A percentile compares a stretch with the other conserved stretches of the same genome.
Conservation (phyloP, 2,329 filamentous ascomycete genomes). For the Neurospora sp. region DNA sequence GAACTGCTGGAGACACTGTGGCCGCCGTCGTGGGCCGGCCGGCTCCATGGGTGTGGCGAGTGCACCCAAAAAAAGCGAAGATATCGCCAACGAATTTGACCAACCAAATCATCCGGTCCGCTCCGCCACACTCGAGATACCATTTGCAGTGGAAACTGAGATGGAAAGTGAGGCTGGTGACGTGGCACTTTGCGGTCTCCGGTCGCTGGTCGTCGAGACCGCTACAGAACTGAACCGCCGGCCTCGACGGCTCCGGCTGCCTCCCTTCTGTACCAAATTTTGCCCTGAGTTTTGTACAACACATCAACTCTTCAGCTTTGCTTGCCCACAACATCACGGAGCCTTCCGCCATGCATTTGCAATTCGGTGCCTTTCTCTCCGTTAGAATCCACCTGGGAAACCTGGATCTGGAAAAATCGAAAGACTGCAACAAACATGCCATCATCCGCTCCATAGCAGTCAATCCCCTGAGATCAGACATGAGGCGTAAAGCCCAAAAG, state of each 20-base stretch:
- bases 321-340: neutral
- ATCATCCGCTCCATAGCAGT: neutral
- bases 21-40: neutral
- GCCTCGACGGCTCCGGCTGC: neutral
- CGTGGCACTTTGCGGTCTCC: conserved; percentile 28
- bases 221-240: neutral
- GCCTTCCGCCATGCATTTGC: neutral
- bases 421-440: neutral
- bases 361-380: neutral
- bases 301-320: neutral
- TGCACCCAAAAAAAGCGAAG: neutral
- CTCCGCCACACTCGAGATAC: conserved; percentile 26
- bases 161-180: conserved; percentile 31
- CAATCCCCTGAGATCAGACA: neutral
- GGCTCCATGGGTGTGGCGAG: neutral
- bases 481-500: neutral
- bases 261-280: neutral
- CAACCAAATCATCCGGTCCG: conserved; percentile 2
- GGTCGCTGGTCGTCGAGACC: conserved; percentile 9
- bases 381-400: neutral
- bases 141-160: conserved; percentile 5
- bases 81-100: neutral
- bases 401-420: neutral
- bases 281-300: neutral
- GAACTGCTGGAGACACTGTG: neutral